Percentiles rank a stretch among this genome's conserved stretches.
These are phyloP conservation scores for Zygotorulaspora florentina DNA, from an alignment of 805 yeast species.

Conservation along the genomic window DNA sequence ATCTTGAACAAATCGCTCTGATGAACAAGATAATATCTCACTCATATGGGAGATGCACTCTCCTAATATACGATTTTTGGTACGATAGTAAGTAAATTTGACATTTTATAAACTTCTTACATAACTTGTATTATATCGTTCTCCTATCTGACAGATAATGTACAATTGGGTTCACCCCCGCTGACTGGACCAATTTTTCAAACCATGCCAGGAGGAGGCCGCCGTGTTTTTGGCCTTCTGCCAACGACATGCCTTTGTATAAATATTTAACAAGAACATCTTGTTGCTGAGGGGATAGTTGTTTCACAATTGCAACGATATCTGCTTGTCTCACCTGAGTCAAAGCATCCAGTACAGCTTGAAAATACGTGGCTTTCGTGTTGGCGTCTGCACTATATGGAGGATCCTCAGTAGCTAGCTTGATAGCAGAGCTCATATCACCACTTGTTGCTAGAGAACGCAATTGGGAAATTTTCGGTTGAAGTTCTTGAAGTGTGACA, in stretches of 20 bases:
- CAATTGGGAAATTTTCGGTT: slow-evolving; percentile 50
- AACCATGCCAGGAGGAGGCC: slow-evolving; percentile 87
- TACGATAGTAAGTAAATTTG: too few species aligned
- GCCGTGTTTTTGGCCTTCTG: slow-evolving; percentile 79
- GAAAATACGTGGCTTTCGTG: slow-evolving; percentile 42
- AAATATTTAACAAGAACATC: slow-evolving; percentile 78
- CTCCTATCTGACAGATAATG: slow-evolving; percentile 84
- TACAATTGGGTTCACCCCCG: slow-evolving; percentile 87
- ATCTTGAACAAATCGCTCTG: not conserved
- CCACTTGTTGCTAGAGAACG: slow-evolving; percentile 68
- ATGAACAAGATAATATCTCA: not conserved
- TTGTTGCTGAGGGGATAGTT: slow-evolving; percentile 59
- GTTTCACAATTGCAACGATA: slow-evolving; percentile 54
- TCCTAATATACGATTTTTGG: not conserved
- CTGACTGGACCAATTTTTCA: slow-evolving; percentile 76
- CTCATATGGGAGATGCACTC: too few species aligned
- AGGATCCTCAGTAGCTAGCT: slow-evolving; percentile 60
- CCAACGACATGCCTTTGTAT: slow-evolving; percentile 77
- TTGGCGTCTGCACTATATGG: slow-evolving; percentile 75
- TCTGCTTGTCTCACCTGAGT: slow-evolving; percentile 65
- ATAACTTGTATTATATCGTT: slow-evolving; percentile 45
- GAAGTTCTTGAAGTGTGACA: slow-evolving; percentile 51
- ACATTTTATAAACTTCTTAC: not conserved
- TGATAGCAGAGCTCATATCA: slow-evolving; percentile 62
- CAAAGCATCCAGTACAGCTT: slow-evolving; percentile 65